Percentiles rank a stretch among this genome's conserved stretches.
These are phyloP conservation scores for Meyerozyma sp. DNA, from an alignment of 1,139 yeast species.

Conservation along the genomic window DNA sequence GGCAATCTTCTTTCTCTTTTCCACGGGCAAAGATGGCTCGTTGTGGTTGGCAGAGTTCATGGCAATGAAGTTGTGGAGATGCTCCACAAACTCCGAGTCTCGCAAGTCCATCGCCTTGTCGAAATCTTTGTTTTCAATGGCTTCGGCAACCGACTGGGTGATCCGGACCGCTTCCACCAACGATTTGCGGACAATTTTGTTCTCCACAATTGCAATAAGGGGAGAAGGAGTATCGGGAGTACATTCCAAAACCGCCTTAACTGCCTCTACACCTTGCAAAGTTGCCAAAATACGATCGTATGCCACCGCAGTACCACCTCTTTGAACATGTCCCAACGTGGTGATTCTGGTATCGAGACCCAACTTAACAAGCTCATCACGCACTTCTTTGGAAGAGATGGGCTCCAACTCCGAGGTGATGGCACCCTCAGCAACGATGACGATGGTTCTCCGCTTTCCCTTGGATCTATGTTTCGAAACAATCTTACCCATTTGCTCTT, in stretches of 20 bases:
- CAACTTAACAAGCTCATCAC: conserved; percentile 56
- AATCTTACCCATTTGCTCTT: conserved; percentile 59
- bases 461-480: conserved; percentile 60
- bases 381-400: conserved; percentile 61
- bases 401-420: conserved; percentile 61
- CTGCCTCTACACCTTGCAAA: conserved; percentile 80
- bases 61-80: conserved; percentile 63
- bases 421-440: conserved; percentile 83
- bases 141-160: conserved; percentile 67
- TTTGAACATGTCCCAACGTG: conserved; percentile 76
- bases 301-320: conserved; percentile 85
- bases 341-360: conserved; percentile 78
- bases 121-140: conserved; percentile 54
- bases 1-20: conserved; percentile 63
- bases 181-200: conserved; percentile 64
- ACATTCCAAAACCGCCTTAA: conserved; percentile 64
- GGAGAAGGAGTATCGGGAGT: conserved; percentile 74
- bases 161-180: conserved; percentile 67
- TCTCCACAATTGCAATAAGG: conserved; percentile 68
- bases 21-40: conserved; percentile 49
- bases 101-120: conserved; percentile 63
- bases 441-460: conserved; percentile 76
- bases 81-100: conserved; percentile 70
- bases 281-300: conserved; percentile 74
- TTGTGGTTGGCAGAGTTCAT: conserved; percentile 71